These are phyloP conservation scores for Leishmania tarentolae DNA, from an alignment of 208 protist genomes.

Conservation along the genomic window DNA sequence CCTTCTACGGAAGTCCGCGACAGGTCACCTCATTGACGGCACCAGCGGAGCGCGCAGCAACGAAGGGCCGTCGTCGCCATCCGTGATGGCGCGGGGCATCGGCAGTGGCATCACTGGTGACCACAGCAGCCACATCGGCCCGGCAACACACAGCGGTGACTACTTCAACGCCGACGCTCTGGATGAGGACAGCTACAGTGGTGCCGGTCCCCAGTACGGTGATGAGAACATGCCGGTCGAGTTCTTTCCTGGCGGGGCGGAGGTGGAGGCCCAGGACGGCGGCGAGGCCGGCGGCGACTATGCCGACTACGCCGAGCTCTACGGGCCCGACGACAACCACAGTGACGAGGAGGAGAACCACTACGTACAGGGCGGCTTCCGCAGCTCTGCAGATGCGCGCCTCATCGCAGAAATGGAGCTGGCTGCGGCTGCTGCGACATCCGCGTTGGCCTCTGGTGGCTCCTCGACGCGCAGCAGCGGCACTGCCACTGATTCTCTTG, in stretches of 20 bases:
- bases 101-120: slow-evolving; percentile 14
- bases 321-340: slow-evolving; percentile 38
- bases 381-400: slow-evolving; percentile 28
- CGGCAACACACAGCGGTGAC: background rate
- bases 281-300: slow-evolving; percentile 56
- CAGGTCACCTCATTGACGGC: slow-evolving; percentile 38
- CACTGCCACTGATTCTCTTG: slow-evolving; percentile 1
- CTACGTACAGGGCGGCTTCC: slow-evolving; percentile 34
- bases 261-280: slow-evolving; percentile 54
- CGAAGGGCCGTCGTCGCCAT: slow-evolving; percentile 17
- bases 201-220: background rate
- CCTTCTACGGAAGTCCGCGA: slow-evolving; percentile 79
- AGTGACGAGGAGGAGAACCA: slow-evolving; percentile 35
- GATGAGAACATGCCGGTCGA: slow-evolving; percentile 74
- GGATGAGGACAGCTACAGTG: slow-evolving; percentile 4
- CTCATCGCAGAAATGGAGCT: slow-evolving; percentile 54
- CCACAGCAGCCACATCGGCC: slow-evolving; percentile 1
- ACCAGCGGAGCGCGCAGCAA: slow-evolving; percentile 17
- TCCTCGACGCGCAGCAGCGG: slow-evolving; percentile 32
- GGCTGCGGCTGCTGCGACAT: slow-evolving; percentile 23
- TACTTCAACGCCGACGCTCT: slow-evolving; percentile 1
- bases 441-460: background rate
- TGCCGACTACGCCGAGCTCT: slow-evolving; percentile 37
- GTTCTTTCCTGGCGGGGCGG: slow-evolving; percentile 74
- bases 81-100: background rate